Conservation (phyloP, 1,139 yeast species). For the Hemisphaericaspora xylanilytica region DNA sequence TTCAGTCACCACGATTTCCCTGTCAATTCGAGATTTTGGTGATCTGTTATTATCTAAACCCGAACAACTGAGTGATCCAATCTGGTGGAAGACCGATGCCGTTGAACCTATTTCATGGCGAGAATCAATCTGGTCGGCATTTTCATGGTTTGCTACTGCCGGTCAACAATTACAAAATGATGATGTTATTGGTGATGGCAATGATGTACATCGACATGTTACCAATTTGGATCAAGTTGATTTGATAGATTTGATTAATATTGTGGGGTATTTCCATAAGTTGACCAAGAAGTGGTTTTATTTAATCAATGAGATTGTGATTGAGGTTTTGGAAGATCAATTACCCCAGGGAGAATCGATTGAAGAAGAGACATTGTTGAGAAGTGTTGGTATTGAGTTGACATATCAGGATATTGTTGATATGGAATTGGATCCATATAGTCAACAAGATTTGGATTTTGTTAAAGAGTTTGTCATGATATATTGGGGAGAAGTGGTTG, state of each 20-base stretch:
- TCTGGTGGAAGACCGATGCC: slow-evolving; percentile 45
- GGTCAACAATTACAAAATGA: slow-evolving; percentile 42
- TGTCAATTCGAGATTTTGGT: slow-evolving; percentile 16
- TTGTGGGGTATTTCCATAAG: slow-evolving; percentile 57
- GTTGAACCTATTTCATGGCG: slow-evolving; percentile 60
- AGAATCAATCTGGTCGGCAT: slow-evolving; percentile 67
- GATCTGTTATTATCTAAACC: slow-evolving; percentile 2
- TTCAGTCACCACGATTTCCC: slow-evolving; percentile 23
- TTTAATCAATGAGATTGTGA: slow-evolving; percentile 35
- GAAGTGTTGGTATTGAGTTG: slow-evolving; percentile 33
- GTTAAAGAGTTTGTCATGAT: slow-evolving; percentile 48
- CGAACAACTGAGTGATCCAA: slow-evolving; percentile 24
- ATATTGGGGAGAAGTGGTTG: slow-evolving; percentile 52
- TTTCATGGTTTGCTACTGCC: slow-evolving; percentile 85
- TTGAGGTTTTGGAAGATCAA: slow-evolving; percentile 19
- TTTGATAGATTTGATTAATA: slow-evolving; percentile 23
- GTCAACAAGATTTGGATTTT: slow-evolving; percentile 55
- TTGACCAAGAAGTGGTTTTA: slow-evolving; percentile 47
- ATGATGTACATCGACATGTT: background rate
- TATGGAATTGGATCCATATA: slow-evolving; percentile 76
- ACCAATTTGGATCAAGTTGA: slow-evolving; percentile 8
- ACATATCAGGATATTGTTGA: slow-evolving; percentile 59
- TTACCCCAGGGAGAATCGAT: background rate
- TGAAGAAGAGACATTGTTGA: slow-evolving; percentile 9
- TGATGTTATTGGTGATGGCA: background rate